Percentiles rank a stretch among this genome's conserved stretches.
Evolutionary conservation across 306 rosid species (phyloP).

Genomic region (Rosa lucieae): DNA sequence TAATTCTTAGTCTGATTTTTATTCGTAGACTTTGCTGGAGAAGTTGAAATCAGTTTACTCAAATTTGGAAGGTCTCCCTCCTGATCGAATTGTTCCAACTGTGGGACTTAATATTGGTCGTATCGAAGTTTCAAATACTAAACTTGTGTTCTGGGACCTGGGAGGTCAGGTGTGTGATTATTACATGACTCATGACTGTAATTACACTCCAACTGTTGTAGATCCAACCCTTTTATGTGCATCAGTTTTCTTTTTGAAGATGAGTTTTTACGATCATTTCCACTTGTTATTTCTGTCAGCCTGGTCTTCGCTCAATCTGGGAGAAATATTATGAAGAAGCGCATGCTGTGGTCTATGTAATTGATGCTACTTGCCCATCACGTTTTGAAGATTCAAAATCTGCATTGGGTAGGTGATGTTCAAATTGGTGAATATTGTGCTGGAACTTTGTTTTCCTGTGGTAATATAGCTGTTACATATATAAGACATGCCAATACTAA

Average conservation of each 20-base stretch:
- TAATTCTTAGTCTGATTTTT: conserved; percentile 11
- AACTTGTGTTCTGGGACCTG: conserved; percentile 96
- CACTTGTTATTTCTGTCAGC: conserved; percentile 43
- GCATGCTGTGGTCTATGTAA: conserved; percentile 85
- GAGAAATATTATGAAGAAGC: conserved; percentile 99
- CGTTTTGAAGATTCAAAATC: conserved; percentile 97
- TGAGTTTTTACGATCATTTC: conserved; percentile 19
- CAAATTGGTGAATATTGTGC: conserved; percentile 16
- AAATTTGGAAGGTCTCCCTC: conserved; percentile 83
- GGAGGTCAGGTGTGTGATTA: conserved; percentile 90
- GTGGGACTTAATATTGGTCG: conserved; percentile 99
- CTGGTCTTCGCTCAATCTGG: conserved; percentile 98
- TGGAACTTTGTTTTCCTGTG: conserved; percentile 14
- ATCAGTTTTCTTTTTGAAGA: conserved; percentile 4
- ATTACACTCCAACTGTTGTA: neutral
- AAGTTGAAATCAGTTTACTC: conserved; percentile 85
- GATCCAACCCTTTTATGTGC: neutral
- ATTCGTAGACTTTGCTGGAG: conserved; percentile 85
- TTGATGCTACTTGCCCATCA: conserved; percentile 82
- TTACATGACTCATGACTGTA: neutral
- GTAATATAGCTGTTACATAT: conserved; percentile 8
- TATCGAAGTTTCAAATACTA: conserved; percentile 72
- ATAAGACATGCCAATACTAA: conserved; percentile 21
- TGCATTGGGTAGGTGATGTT: conserved; percentile 79
- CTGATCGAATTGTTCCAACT: conserved; percentile 96